These are phyloP conservation scores for Dioszegia crocea DNA, from an alignment of 768 basidiomycete species.

Conservation along the genomic window DNA sequence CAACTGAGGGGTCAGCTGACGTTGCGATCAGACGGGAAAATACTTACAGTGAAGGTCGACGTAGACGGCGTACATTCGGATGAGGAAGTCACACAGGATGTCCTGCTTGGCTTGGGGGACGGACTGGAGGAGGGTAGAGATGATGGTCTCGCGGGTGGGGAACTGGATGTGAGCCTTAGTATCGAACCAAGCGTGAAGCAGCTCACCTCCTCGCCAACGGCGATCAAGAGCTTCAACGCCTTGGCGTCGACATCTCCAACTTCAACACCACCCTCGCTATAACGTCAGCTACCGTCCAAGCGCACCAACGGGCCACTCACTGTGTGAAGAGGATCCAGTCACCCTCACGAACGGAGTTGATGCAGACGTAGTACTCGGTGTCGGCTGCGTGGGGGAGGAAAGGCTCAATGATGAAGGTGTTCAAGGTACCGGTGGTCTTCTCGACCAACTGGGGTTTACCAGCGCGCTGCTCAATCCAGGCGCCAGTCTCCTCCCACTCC, in stretches of 20 bases:
- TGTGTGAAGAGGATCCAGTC: constrained; percentile 98
- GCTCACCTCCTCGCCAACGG: constrained; percentile 58
- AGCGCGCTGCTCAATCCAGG: constrained; percentile 81
- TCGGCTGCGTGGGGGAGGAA: constrained; percentile 91
- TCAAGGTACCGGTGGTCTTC: constrained; percentile 86
- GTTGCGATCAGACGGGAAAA: not conserved
- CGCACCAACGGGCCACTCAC: constrained; percentile 13
- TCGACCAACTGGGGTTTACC: constrained; percentile 95
- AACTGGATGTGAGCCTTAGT: constrained; percentile 52
- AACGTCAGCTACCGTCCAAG: not conserved
- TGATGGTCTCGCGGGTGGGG: constrained; percentile 75
- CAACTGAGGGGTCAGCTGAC: constrained; percentile 53
- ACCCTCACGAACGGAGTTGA: constrained; percentile 89
- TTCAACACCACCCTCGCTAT: constrained; percentile 87
- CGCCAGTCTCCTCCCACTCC: constrained; percentile 76
- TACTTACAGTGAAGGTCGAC: constrained; percentile 81
- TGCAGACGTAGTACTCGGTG: constrained; percentile 97
- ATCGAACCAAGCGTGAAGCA: not conserved
- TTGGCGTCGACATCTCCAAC: constrained; percentile 98
- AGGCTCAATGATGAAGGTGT: constrained; percentile 98
- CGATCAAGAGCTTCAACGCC: constrained; percentile 80
- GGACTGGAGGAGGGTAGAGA: constrained; percentile 69
- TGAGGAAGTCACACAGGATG: constrained; percentile 88
- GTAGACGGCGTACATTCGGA: constrained; percentile 92
- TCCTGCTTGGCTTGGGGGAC: constrained; percentile 82